Base-by-base conservation (phyloP, 345 rosid species). In the Populus euphratica region DNA sequence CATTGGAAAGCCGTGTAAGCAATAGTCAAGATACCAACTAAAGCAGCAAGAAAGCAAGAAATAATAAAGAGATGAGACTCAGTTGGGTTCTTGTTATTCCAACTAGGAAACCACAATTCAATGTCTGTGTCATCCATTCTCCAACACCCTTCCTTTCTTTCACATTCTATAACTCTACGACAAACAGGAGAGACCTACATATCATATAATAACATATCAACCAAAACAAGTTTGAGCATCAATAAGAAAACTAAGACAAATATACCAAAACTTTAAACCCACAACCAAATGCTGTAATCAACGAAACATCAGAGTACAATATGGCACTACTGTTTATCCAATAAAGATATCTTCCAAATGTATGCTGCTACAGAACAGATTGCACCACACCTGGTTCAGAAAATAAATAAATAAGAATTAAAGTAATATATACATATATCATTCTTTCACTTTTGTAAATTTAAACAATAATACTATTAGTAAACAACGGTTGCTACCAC, bases 1-100 rank as follows among this genome's bases (percentile, higher is more conserved):
- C 99, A 96, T 70, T 96, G 99, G 76, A 91, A 92, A 77, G 98
- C 96, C 0, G 96, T 92, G 82, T 90, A 96, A 69, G 91, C 91
- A 61, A 96, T 93, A 27, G 98, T 93, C 79, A 90, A 80, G 70
- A 96, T 80, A 73, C 99, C 98, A 84, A 93, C 87, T 43, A 92
- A 83, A 25, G 91, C 94, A 79, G 98, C 97, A 33, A 90, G 71
- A 49, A 88, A 77, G 29, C 94, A 92, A 56, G 96, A 87, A 65
- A 93, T 25, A 72, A 92, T 83, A 64, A 92, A 87, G 54, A 92
- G 80, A 16, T 38, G 87, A 75, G 97, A 96, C 72, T 87, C 94
- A 56, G 86, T 68, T 9, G 91, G 81, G 73, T 83, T 86, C 84
- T 81, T 83, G 83, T 61, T 81, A 73, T 73, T 88, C 92, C 88